A percentile compares a stretch with the other conserved stretches of the same genome.
Conservation (phyloP, 2,329 filamentous ascomycete genomes). For the Arthrobotrys entomopaga region DNA sequence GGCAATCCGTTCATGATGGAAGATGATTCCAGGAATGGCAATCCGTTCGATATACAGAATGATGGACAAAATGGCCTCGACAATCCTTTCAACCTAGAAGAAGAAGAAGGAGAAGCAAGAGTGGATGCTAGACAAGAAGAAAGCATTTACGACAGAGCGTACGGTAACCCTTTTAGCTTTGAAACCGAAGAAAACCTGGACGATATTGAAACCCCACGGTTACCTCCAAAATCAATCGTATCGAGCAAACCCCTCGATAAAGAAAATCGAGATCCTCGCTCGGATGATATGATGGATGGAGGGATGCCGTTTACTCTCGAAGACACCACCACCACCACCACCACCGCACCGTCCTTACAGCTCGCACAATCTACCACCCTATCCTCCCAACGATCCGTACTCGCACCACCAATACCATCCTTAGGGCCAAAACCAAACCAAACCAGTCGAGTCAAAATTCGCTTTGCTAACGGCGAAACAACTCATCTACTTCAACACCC, state of each 20-base stretch:
- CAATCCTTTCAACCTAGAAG: conserved; percentile 28
- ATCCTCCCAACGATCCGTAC: not conserved
- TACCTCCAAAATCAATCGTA: conserved; percentile 15
- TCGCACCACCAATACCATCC: conserved; percentile 2
- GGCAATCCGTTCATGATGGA: conserved; percentile 44
- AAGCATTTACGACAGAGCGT: conserved; percentile 43
- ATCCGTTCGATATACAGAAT: conserved; percentile 41
- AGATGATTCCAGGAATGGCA: conserved; percentile 25
- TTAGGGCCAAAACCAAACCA: conserved; percentile 33
- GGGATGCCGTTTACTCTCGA: conserved; percentile 38
- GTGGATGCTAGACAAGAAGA: conserved; percentile 12
- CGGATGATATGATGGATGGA: conserved; percentile 13
- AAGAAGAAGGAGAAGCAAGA: not conserved
- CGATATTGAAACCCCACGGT: conserved; percentile 32
- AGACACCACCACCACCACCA: conserved; percentile 11
- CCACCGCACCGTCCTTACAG: not conserved
- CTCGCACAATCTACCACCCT: not conserved
- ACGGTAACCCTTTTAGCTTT: conserved; percentile 38
- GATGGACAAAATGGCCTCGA: not conserved
- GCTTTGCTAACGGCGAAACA: conserved; percentile 31
- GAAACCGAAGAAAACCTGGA: conserved; percentile 39
- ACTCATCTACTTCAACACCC: conserved; percentile 46
- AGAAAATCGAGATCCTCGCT: conserved; percentile 33
- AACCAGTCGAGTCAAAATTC: conserved; percentile 33
- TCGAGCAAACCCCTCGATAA: conserved; percentile 31